phyloP scores from a whole-genome alignment of 306 rosid genomes.

The Cicer chorassanicum region DNA sequence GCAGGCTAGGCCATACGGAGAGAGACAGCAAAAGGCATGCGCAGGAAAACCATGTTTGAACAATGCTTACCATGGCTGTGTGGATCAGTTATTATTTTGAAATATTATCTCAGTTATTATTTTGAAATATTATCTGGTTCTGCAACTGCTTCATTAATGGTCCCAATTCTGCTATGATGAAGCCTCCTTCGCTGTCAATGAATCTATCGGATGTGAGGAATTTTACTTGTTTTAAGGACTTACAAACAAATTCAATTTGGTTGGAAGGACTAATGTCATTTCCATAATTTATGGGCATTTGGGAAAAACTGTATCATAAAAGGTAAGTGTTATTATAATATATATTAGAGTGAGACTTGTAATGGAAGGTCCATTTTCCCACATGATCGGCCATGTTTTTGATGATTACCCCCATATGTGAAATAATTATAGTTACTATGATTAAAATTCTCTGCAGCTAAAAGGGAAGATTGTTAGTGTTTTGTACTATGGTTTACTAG shows the following conservation, averaged over 20 bases:
- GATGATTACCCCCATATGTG: conserved; percentile 29
- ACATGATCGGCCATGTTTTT: conserved; percentile 38
- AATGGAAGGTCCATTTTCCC: conserved; percentile 47
- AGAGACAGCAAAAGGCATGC: conserved; percentile 72
- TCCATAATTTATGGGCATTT: conserved; percentile 41
- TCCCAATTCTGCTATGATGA: conserved; percentile 31
- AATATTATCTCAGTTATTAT: conserved; percentile 19
- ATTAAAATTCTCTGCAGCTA: conserved; percentile 5
- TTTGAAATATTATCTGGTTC: conserved; percentile 30
- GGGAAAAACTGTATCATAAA: conserved; percentile 46
- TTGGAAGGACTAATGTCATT: conserved; percentile 42
- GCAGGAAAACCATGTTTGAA: conserved; percentile 73
- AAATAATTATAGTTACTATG: conserved; percentile 35
- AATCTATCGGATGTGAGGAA: conserved; percentile 1
- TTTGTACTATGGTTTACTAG: not conserved
- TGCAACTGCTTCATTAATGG: not conserved
- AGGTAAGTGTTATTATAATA: conserved; percentile 11
- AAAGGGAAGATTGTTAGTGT: conserved; percentile 8
- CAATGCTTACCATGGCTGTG: not conserved
- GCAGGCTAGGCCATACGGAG: conserved; percentile 61
- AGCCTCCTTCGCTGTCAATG: conserved; percentile 19
- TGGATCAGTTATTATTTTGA: conserved; percentile 14
- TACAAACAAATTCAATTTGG: conserved; percentile 39
- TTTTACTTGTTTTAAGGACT: conserved; percentile 38
- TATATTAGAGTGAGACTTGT: conserved; percentile 44